phyloP scores from a whole-genome alignment of 1,284 basidiomycete species.

The Ganoderma resinaceum region DNA sequence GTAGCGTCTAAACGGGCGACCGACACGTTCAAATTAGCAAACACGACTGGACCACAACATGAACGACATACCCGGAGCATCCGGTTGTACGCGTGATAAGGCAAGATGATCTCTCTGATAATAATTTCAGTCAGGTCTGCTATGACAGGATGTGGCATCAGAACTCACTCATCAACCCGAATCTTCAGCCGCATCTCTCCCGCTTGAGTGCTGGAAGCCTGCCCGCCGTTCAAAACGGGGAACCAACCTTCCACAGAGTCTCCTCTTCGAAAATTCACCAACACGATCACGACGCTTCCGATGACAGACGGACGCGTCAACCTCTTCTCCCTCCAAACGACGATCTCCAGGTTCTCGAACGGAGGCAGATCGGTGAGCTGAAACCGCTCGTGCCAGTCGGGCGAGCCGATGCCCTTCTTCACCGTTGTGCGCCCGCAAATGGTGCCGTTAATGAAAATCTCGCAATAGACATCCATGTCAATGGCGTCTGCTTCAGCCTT shows the following conservation, averaged over 20 bases:
- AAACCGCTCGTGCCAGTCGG: constrained; percentile 83
- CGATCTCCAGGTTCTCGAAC: constrained; percentile 69
- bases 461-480: constrained; percentile 75
- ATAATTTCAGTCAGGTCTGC: constrained; percentile 11
- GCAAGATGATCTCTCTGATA: constrained; percentile 76
- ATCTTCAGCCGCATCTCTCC: constrained; percentile 80
- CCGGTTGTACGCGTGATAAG: constrained; percentile 60
- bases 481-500: constrained; percentile 54
- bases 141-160: neutral
- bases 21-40: neutral
- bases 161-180: constrained; percentile 76
- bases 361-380: constrained; percentile 75
- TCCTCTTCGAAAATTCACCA: constrained; percentile 74
- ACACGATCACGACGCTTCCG: constrained; percentile 69
- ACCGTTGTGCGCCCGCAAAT: constrained; percentile 75
- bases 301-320: constrained; percentile 59
- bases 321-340: constrained; percentile 73
- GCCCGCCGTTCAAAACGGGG: constrained; percentile 64
- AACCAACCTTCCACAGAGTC: constrained; percentile 84
- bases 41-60: neutral
- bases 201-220: constrained; percentile 61
- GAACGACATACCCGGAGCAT: constrained; percentile 54
- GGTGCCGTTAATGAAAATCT: constrained; percentile 68
- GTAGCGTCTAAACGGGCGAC: constrained; percentile 55
- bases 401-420: constrained; percentile 67